Base-by-base conservation (phyloP, 2,329 filamentous ascomycete genomes). In the Microdochium paspali region DNA sequence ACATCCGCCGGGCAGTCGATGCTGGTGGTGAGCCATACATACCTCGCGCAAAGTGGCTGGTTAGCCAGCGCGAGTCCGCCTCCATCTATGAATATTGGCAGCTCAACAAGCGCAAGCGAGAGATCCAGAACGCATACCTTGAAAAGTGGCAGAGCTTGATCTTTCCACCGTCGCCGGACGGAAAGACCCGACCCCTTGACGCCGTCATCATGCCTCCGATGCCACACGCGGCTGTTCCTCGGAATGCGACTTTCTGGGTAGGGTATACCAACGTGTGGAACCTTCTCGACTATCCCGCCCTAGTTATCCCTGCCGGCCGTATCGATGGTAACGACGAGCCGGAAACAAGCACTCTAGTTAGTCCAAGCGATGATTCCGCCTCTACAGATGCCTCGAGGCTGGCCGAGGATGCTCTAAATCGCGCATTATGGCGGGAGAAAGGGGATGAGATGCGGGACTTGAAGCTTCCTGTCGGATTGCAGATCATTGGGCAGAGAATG, bases 11-110 rank as follows among this genome's bases (percentile, higher is more conserved):
- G 2, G 78, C 78, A 25, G 62, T 85, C 0, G 56, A 60, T 4
- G 67, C 62, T 2, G 77, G 71, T 1, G 79, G 80, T 1, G 81
- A 85, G 47, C 80, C 80, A 0, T 73, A 71, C 35, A 71, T 83
- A 3, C 73, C 76, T 0, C 76, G 80, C 47, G 79, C 85, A 0
- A 68, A 82, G 54, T 68, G 64, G 0, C 66, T 85, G 5, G 60
- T 84, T 13, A 75, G 76, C 46, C 66, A 69, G 0, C 74, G 69
- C 2, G 53, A 68, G 10, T 58, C 77, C 1, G 77, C 84, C 13
- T 80, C 77, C 0, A 78, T 84, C 0, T 83, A 78, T 49, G 68
- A 80, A 4, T 85, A 85, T 61, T 85, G 80, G 82, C 79, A 84
- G 53, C 67, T 85, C 6, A 84, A 84, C 61, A 76, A 67, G 50